phyloP scores from a whole-genome alignment of 1,284 basidiomycete genomes.

The Leucoagaricus sp. region DNA sequence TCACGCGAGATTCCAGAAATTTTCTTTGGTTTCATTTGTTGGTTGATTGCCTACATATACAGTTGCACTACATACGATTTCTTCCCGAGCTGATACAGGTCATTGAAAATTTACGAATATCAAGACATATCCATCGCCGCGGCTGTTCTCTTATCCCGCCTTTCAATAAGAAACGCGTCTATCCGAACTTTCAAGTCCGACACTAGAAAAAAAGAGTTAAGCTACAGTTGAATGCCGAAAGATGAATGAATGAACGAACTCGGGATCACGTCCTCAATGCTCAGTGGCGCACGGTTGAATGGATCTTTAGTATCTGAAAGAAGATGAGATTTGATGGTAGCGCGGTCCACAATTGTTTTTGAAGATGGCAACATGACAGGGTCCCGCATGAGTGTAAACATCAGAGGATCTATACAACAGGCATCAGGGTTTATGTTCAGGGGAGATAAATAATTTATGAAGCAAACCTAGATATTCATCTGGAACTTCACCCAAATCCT shows the following conservation, averaged over 20 bases:
- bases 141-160: conserved; percentile 30
- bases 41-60: not conserved
- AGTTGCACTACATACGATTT: not conserved
- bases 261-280: conserved; percentile 81
- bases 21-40: not conserved
- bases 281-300: conserved; percentile 83
- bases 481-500: conserved; percentile 91
- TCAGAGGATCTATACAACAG: conserved; percentile 78
- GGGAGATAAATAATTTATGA: conserved; percentile 8
- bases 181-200: conserved; percentile 46
- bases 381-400: conserved; percentile 95
- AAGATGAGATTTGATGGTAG: conserved; percentile 95
- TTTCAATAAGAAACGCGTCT: conserved; percentile 44
- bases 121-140: conserved; percentile 21
- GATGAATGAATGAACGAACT: conserved; percentile 41
- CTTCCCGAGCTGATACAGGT: not conserved
- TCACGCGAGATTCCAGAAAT: no score
- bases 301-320: conserved; percentile 91
- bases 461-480: conserved; percentile 90
- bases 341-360: conserved; percentile 78
- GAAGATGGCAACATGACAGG: conserved; percentile 93
- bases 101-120: not conserved
- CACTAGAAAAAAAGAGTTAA: conserved; percentile 28
- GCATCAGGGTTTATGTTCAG: conserved; percentile 13
- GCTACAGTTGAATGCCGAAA: not conserved